These are phyloP conservation scores for Pelargonium cotyledonis DNA, from an alignment of 441 rosid species.

Conservation along the genomic window DNA sequence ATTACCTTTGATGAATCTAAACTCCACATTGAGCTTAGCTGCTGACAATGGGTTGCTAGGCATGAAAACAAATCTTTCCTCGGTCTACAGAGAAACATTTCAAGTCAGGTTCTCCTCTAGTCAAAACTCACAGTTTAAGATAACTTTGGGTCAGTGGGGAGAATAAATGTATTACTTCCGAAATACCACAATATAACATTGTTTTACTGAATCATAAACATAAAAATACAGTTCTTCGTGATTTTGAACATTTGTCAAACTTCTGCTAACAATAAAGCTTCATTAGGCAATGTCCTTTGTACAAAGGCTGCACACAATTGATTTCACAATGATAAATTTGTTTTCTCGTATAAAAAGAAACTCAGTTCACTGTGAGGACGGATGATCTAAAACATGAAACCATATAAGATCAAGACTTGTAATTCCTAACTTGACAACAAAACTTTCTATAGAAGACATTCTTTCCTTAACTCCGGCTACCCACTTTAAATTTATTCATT, in stretches of 20 bases:
- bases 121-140: not conserved
- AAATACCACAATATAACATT: not conserved
- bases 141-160: not conserved
- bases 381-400: not conserved
- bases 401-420: not conserved
- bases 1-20: conserved; percentile 59
- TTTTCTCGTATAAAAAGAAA: not conserved
- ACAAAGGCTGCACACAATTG: not conserved
- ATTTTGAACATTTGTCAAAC: too few relatives aligned
- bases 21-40: conserved; percentile 57
- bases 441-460: too few relatives aligned
- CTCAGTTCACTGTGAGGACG: not conserved
- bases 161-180: not conserved
- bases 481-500: too few relatives aligned
- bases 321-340: not conserved
- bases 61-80: conserved; percentile 52
- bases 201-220: not conserved
- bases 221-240: not conserved
- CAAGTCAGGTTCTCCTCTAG: conserved; percentile 11
- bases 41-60: conserved; percentile 66
- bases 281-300: too few relatives aligned
- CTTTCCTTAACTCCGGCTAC: too few relatives aligned
- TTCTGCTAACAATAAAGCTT: too few relatives aligned
- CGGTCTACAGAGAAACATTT: conserved; percentile 33
- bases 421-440: not conserved